phyloP scores from a whole-genome alignment of 371 early-diverging fungal genomes.

The Rhizomucor pusillus region DNA sequence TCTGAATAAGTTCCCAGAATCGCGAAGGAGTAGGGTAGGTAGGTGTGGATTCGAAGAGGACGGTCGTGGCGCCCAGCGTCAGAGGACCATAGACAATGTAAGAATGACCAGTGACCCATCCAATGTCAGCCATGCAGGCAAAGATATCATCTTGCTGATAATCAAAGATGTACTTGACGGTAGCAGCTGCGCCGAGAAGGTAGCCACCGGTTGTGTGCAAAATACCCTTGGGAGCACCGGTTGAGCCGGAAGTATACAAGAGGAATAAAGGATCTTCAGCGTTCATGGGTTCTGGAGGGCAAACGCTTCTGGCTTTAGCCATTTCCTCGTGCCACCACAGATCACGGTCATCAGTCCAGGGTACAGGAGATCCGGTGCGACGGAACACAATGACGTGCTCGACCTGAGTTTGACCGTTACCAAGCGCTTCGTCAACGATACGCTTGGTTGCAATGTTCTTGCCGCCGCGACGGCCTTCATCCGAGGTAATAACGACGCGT shows the following conservation, averaged over 20 bases:
- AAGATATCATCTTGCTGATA: slow-evolving; percentile 80
- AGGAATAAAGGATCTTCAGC: slow-evolving; percentile 96
- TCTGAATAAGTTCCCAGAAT: slow-evolving; percentile 84
- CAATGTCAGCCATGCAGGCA: slow-evolving; percentile 80
- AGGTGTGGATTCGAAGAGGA: slow-evolving; percentile 92
- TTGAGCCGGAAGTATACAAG: slow-evolving; percentile 96
- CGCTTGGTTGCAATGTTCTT: slow-evolving; percentile 89
- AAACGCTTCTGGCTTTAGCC: slow-evolving; percentile 71
- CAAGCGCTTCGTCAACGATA: slow-evolving; percentile 89
- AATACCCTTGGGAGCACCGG: slow-evolving; percentile 97
- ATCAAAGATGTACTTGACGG: slow-evolving; percentile 94
- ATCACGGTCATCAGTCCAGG: slow-evolving; percentile 77
- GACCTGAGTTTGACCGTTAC: slow-evolving; percentile 57
- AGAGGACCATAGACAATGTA: slow-evolving; percentile 97
- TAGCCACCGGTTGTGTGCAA: slow-evolving; percentile 96
- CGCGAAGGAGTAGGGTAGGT: slow-evolving; percentile 82
- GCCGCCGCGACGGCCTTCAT: slow-evolving; percentile 90
- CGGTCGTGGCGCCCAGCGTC: slow-evolving; percentile 85
- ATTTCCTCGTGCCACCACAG: slow-evolving; percentile 89
- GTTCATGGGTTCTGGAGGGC: slow-evolving; percentile 80
- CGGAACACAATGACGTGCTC: slow-evolving; percentile 86
- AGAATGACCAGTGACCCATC: slow-evolving; percentile 86
- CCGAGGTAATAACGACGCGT: slow-evolving; percentile 81
- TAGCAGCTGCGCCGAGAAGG: slow-evolving; percentile 86
- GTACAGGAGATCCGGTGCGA: slow-evolving; percentile 75